Evolutionary conservation across 371 early-diverging fungal species (phyloP), one percentile per base, ranked within the genome.

Genomic region (Sporodiniella umbellata): DNA sequence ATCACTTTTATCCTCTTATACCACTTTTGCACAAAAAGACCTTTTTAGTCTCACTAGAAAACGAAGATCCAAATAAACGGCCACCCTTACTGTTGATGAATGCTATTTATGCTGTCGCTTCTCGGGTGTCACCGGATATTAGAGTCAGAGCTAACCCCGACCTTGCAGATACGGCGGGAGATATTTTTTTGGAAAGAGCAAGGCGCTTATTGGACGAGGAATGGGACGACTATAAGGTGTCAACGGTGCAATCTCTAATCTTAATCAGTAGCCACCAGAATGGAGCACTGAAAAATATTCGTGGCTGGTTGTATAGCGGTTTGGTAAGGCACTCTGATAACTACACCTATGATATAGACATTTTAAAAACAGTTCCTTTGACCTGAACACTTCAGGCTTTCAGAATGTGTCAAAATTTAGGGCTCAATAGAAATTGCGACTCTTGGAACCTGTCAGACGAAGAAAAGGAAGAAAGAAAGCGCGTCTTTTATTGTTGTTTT

Each of bases 11-110:
- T 60, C 85, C 88, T 0, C 61, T 83, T 25, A 62, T 87, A 39
- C 88, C 89, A 1, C 48, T 88, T 14, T 57, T 87, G 18, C 87
- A 89, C 66, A 81, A 84, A 45, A 66, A 74, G 8, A 68, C 81
- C 3, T 91, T 91, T 60, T 57, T 85, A 59, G 60, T 56, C 25
- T 45, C 75, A 10, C 35, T 72, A n/a, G 21, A 40, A 19, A 48
- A 58, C 8, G 57, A 63, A 42, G 45, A 54, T 33, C 42, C 6
- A 35, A 33, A 19, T 18, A 35, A 61, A 17, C 48, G 56, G 19
- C 81, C 72, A 3, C 74, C 83, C 1, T 72, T 69, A 3, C 70
- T 88, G 1, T 53, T 91, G 12, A 42, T 76, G 30, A 75, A 75
- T 25, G 70, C 75, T 14, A 71, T 75, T 15, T 75, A 62, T 45